phyloP scores from a whole-genome alignment of 2,329 filamentous ascomycete genomes.

The Neofusicoccum ribis region DNA sequence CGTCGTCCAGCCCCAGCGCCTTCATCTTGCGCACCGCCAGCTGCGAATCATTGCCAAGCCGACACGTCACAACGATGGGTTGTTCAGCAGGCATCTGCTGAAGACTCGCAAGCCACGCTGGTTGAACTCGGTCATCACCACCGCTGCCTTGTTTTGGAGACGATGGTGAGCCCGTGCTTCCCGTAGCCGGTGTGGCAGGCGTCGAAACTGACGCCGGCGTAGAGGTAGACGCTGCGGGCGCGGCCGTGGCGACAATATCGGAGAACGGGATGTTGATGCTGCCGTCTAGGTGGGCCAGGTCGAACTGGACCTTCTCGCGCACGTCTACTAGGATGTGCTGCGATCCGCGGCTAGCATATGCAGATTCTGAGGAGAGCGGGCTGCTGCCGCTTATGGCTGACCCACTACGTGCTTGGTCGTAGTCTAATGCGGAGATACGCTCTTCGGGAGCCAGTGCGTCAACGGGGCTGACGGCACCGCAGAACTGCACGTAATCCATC shows the following conservation, averaged over 20 bases:
- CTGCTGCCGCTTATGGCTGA: not conserved
- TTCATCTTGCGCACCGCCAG: constrained; percentile 66
- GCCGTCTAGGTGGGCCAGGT: constrained; percentile 72
- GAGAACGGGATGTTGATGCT: constrained; percentile 76
- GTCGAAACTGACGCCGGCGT: not conserved
- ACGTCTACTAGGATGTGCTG: constrained; percentile 70
- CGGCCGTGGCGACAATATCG: constrained; percentile 41
- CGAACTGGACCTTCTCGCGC: constrained; percentile 79
- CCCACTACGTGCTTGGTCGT: constrained; percentile 29
- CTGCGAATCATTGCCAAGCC: constrained; percentile 78
- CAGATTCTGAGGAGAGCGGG: not conserved
- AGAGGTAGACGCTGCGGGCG: not conserved
- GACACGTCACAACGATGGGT: constrained; percentile 71
- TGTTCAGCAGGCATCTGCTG: constrained; percentile 38
- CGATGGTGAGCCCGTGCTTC: not conserved
- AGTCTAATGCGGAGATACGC: constrained; percentile 63
- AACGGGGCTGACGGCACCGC: constrained; percentile 62
- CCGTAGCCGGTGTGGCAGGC: constrained; percentile 2
- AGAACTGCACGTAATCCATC: constrained; percentile 84
- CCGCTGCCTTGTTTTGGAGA: not conserved
- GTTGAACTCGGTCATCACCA: constrained; percentile 20
- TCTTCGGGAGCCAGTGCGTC: constrained; percentile 62
- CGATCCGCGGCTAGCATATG: constrained; percentile 13
- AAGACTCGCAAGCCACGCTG: constrained; percentile 33
- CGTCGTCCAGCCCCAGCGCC: constrained; percentile 52